Percentiles rank a stretch among this genome's conserved stretches.
phyloP scores from a whole-genome alignment of 106 monocot genomes.

The Phalaenopsis aphrodite region DNA sequence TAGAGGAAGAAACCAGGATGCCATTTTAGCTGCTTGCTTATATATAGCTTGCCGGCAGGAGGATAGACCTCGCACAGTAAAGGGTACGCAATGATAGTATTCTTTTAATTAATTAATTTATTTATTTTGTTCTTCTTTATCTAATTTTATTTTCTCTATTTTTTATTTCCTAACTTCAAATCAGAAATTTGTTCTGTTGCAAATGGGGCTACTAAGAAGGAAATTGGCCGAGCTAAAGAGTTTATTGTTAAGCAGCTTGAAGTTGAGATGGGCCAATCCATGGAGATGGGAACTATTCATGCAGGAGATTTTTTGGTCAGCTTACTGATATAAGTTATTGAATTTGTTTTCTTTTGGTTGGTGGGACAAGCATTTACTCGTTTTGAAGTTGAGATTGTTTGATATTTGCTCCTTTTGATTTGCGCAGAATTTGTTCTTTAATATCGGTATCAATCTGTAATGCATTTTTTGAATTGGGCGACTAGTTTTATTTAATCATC shows the following conservation, averaged over 20 bases:
- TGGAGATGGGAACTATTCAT: slow-evolving; percentile 32
- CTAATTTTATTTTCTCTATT: background rate
- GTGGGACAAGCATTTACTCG: background rate
- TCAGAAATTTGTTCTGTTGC: slow-evolving; percentile 32
- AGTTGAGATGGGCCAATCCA: slow-evolving; percentile 27
- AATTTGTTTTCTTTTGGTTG: background rate
- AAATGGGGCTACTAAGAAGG: slow-evolving; percentile 33
- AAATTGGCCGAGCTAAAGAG: slow-evolving; percentile 31
- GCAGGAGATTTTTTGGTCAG: slow-evolving; percentile 27
- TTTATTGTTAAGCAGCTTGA: slow-evolving; percentile 33
- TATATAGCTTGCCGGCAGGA: slow-evolving; percentile 31
- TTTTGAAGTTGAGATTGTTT: background rate
- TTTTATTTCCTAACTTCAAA: background rate
- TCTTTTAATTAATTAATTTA: background rate
- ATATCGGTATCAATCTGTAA: background rate
- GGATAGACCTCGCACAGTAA: slow-evolving; percentile 29
- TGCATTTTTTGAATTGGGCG: background rate
- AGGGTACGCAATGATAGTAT: slow-evolving; percentile 13
- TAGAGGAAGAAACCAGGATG: slow-evolving; percentile 32
- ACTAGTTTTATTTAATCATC: background rate
- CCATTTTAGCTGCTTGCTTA: slow-evolving; percentile 26
- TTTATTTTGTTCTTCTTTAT: no score
- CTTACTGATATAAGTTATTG: slow-evolving; percentile 1
- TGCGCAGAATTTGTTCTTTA: background rate
- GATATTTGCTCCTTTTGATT: background rate